A percentile compares a stretch with the other conserved stretches of the same genome.
Evolutionary conservation across 2,329 filamentous ascomycete genomes (phyloP).

Genomic region (Nigrograna mackinnonii): DNA sequence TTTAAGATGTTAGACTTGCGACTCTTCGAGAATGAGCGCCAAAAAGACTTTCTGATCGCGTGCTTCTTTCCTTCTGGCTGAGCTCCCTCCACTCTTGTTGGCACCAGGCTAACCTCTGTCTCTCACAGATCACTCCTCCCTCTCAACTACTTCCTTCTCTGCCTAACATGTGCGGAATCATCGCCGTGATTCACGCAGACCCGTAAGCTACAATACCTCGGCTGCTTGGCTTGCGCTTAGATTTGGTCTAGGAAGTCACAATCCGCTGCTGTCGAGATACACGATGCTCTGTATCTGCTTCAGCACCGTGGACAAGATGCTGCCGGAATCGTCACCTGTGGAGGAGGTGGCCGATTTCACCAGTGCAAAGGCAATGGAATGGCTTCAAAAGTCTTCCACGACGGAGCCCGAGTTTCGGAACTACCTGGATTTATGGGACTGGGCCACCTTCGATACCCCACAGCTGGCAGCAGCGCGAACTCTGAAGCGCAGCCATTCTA

Average conservation of each 20-base stretch:
- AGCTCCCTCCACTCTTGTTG: no score
- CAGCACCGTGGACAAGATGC: conserved; percentile 81
- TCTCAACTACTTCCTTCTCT: conserved; percentile 12
- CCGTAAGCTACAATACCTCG: conserved; percentile 28
- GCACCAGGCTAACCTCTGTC: conserved; percentile 24
- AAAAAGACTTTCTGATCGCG: conserved; percentile 39
- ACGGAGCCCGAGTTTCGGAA: conserved; percentile 73
- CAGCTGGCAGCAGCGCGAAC: conserved; percentile 80
- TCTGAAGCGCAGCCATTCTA: conserved; percentile 93
- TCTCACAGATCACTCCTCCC: conserved; percentile 15
- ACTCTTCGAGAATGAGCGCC: conserved; percentile 36
- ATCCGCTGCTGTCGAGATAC: conserved; percentile 47
- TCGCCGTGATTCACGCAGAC: conserved; percentile 52
- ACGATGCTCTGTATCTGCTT: conserved; percentile 45
- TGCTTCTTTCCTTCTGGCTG: conserved; percentile 12
- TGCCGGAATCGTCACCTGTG: conserved; percentile 78
- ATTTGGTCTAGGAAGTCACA: conserved; percentile 28
- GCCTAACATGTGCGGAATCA: conserved; percentile 56
- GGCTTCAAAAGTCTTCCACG: conserved; percentile 81
- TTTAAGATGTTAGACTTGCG: conserved; percentile 46
- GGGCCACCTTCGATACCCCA: conserved; percentile 86
- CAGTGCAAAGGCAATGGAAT: conserved; percentile 92
- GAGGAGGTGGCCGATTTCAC: conserved; percentile 76
- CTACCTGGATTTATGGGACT: conserved; percentile 86
- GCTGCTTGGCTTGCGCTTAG: conserved; percentile 15